These are phyloP conservation scores for Mycena metata DNA, from an alignment of 768 basidiomycete species.

Conservation along the genomic window DNA sequence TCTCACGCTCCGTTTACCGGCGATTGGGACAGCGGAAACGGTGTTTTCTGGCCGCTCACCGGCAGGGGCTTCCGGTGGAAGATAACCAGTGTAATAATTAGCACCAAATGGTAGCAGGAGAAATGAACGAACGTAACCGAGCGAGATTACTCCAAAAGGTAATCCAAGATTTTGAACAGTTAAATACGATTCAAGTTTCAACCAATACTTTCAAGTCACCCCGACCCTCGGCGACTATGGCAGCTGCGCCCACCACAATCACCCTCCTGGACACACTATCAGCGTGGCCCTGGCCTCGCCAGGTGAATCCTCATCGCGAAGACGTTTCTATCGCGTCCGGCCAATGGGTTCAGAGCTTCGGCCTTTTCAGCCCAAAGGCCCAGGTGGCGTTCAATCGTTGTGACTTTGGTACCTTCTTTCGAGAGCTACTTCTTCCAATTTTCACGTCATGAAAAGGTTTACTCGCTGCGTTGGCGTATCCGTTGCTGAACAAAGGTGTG, in stretches of 20 bases:
- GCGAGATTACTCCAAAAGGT: too few relatives aligned
- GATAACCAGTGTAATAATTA: too few relatives aligned
- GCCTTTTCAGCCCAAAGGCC: slow-evolving; percentile 14
- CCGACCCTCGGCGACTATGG: background rate
- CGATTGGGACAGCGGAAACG: too few relatives aligned
- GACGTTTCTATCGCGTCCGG: slow-evolving; percentile 5
- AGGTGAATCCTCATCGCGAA: slow-evolving; percentile 15
- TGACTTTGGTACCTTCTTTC: slow-evolving; percentile 18
- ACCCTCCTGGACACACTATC: slow-evolving; percentile 8
- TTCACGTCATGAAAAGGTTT: slow-evolving; percentile 4
- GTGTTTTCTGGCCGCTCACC: too few relatives aligned
- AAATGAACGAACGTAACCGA: too few relatives aligned
- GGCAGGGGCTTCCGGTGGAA: too few relatives aligned
- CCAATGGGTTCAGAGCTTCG: slow-evolving; percentile 20
- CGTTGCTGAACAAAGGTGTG: slow-evolving; percentile 7
- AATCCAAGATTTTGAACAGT: too few relatives aligned
- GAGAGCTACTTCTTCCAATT: slow-evolving; percentile 33
- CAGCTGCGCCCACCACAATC: slow-evolving; percentile 8
- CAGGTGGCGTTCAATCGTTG: slow-evolving; percentile 30
- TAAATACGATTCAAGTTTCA: background rate
- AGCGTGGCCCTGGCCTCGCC: slow-evolving; percentile 23
- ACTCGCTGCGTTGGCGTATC: slow-evolving; percentile 12
- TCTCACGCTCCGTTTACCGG: too few relatives aligned
- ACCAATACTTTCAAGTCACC: background rate
- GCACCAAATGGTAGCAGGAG: too few relatives aligned